These are phyloP conservation scores for Diutina mesorugosa DNA, from an alignment of 1,139 yeast species.

Conservation along the genomic window DNA sequence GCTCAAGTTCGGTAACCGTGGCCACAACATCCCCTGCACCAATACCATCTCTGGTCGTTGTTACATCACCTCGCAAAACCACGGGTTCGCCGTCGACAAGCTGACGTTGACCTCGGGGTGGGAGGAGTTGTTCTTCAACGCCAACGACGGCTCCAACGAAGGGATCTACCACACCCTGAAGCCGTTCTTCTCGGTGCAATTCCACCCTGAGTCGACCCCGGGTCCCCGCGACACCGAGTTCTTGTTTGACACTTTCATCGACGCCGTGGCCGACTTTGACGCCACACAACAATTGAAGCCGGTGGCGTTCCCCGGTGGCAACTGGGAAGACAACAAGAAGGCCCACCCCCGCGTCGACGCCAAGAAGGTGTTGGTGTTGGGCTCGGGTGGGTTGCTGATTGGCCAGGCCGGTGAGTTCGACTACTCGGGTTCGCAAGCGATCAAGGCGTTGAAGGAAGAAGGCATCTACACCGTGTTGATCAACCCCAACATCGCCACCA, in stretches of 20 bases:
- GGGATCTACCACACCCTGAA: slow-evolving; percentile 86
- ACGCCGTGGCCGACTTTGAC: slow-evolving; percentile 58
- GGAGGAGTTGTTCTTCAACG: slow-evolving; percentile 90
- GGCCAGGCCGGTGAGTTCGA: slow-evolving; percentile 99
- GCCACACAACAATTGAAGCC: slow-evolving; percentile 47
- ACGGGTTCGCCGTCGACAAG: slow-evolving; percentile 94
- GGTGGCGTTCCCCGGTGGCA: slow-evolving; percentile 87
- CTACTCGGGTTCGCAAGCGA: slow-evolving; percentile 93
- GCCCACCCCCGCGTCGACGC: slow-evolving; percentile 68
- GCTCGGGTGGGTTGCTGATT: slow-evolving; percentile 96
- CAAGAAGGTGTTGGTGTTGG: slow-evolving; percentile 89
- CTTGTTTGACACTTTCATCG: slow-evolving; percentile 84
- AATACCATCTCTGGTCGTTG: slow-evolving; percentile 89
- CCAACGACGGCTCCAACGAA: slow-evolving; percentile 96
- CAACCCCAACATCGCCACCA: slow-evolving; percentile 97
- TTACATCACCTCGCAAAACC: slow-evolving; percentile 97
- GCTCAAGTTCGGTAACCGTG: slow-evolving; percentile 98
- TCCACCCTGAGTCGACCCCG: slow-evolving; percentile 98
- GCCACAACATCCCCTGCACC: slow-evolving; percentile 97
- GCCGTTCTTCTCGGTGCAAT: slow-evolving; percentile 97
- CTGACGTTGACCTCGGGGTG: slow-evolving; percentile 64
- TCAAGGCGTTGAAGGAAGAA: slow-evolving; percentile 92
- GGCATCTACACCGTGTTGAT: slow-evolving; percentile 91
- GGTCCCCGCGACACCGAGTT: slow-evolving; percentile 99
- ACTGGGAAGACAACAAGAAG: slow-evolving; percentile 55